Evolutionary conservation across 78 protist species (phyloP).

Genomic region (Dictyostelium discoideum): dicty_2.7 NC_007091.3:3992501-3993000

Average conservation of each 20-base stretch:
- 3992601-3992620: constrained; percentile 72
- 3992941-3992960: background rate
- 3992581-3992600: constrained; percentile 78
- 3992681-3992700: constrained; percentile 69
- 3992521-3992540: background rate
- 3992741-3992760: constrained; percentile 41
- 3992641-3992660: constrained; percentile 83
- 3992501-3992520: constrained; percentile 36
- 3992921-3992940: no score
- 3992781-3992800: constrained; percentile 69
- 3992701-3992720: constrained; percentile 85
- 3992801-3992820: constrained; percentile 61
- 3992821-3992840: constrained; percentile 85
- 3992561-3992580: background rate
- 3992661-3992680: constrained; percentile 79
- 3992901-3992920: constrained; percentile 81
- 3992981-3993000: no score
- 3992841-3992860: constrained; percentile 83
- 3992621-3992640: constrained; percentile 11
- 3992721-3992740: constrained; percentile 34
- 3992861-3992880: constrained; percentile 93
- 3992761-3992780: constrained; percentile 57
- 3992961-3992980: background rate
- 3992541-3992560: background rate
- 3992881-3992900: constrained; percentile 80